These are phyloP conservation scores for Apodospora peruviana DNA, from an alignment of 495 filamentous ascomycete species.

Conservation along the genomic window DNA sequence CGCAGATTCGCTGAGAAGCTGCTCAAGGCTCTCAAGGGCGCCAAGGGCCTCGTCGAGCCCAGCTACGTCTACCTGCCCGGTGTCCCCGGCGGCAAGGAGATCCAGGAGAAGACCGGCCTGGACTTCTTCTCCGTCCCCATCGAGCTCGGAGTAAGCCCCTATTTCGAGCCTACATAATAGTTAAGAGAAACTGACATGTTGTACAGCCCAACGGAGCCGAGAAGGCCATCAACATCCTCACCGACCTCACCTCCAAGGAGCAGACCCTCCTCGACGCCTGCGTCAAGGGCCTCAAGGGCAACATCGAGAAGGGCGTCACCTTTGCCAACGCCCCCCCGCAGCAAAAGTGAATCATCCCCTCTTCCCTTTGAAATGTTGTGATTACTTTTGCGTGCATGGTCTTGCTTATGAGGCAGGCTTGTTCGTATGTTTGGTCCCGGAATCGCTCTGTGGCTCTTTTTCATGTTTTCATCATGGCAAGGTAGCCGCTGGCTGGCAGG, in stretches of 20 bases:
- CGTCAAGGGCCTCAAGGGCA: slow-evolving; percentile 73
- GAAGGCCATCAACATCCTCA: slow-evolving; percentile 75
- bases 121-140: slow-evolving; percentile 96
- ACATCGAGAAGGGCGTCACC: slow-evolving; percentile 87
- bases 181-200: no score
- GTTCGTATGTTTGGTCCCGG: not conserved
- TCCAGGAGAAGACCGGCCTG: slow-evolving; percentile 72
- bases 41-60: slow-evolving; percentile 89
- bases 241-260: slow-evolving; percentile 69
- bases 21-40: slow-evolving; percentile 79
- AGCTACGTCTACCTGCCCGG: slow-evolving; percentile 92
- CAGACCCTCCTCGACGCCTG: slow-evolving; percentile 75
- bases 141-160: slow-evolving; percentile 85
- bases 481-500: no score
- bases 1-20: slow-evolving; percentile 84
- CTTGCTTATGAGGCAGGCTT: no score
- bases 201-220: slow-evolving; percentile 73
- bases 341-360: slow-evolving; percentile 33
- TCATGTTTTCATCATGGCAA: no score
- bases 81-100: slow-evolving; percentile 77
- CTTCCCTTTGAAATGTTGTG: not conserved
- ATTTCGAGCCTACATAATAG: not conserved
- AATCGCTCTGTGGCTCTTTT: not conserved
- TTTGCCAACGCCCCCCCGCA: slow-evolving; percentile 74
- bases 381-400: not conserved